These are phyloP conservation scores for Miscanthus lutarioriparius DNA, from an alignment of 176 grass and related monocot species.

Conservation along the genomic window DNA sequence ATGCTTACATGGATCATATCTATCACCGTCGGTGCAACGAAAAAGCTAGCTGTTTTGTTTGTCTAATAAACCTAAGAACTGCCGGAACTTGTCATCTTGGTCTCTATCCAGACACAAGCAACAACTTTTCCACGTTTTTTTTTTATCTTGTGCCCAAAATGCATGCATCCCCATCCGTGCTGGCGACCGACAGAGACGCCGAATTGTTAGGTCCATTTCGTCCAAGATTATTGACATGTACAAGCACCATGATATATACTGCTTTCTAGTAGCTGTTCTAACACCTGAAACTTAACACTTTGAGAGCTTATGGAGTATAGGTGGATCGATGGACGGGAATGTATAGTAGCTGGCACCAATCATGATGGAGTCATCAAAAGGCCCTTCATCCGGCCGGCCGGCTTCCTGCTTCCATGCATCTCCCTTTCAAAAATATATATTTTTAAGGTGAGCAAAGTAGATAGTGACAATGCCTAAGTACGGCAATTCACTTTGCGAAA, in stretches of 20 bases:
- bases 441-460: constrained; percentile 30
- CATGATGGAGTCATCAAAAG: constrained; percentile 33
- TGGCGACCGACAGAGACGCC: constrained; percentile 44
- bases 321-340: constrained; percentile 10
- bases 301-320: background rate
- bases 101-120: constrained; percentile 34
- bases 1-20: constrained; percentile 27
- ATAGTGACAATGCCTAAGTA: constrained; percentile 33
- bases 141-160: constrained; percentile 24
- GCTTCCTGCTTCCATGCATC: constrained; percentile 22
- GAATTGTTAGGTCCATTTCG: constrained; percentile 52
- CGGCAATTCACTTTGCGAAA: constrained; percentile 7
- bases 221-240: constrained; percentile 42
- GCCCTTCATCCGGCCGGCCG: constrained; percentile 2
- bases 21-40: constrained; percentile 50
- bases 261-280: constrained; percentile 30
- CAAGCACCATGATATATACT: constrained; percentile 33
- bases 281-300: constrained; percentile 33
- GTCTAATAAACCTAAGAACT: constrained; percentile 19
- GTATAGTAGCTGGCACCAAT: constrained; percentile 27
- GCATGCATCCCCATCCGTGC: constrained; percentile 11
- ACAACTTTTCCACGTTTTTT: constrained; percentile 23
- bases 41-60: constrained; percentile 3
- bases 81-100: constrained; percentile 41
- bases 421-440: constrained; percentile 34